Evolutionary conservation across 345 rosid species (phyloP).

Genomic region (Physaria fendleri): DNA sequence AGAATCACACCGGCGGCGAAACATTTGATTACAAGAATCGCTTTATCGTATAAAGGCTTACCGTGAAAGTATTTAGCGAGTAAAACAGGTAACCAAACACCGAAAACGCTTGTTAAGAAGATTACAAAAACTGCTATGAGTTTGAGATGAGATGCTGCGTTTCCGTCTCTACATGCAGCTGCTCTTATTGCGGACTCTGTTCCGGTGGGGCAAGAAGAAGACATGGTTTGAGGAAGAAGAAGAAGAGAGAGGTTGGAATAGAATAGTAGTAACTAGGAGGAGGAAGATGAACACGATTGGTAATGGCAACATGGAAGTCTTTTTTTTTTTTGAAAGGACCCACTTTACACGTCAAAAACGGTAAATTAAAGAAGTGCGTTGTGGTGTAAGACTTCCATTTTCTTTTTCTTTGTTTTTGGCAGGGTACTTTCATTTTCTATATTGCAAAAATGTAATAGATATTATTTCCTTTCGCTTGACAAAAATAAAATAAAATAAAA

Average conservation of each 20-base stretch:
- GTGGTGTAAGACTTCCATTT: slow-evolving; percentile 34
- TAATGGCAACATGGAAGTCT: not conserved
- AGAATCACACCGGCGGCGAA: slow-evolving; percentile 97
- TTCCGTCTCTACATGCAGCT: slow-evolving; percentile 49
- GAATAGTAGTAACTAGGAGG: no score
- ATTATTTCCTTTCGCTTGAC: no score
- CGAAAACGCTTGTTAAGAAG: slow-evolving; percentile 65
- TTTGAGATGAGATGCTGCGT: slow-evolving; percentile 68
- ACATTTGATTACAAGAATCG: slow-evolving; percentile 65
- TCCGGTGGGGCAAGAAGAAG: slow-evolving; percentile 48
- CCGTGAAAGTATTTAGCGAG: slow-evolving; percentile 75
- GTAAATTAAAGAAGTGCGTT: slow-evolving; percentile 27
- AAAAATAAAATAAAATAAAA: no score
- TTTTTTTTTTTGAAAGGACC: slow-evolving; percentile 1
- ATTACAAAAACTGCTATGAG: slow-evolving; percentile 49
- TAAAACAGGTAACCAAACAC: slow-evolving; percentile 60
- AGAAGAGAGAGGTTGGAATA: not conserved
- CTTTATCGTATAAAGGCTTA: slow-evolving; percentile 68
- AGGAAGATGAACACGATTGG: slow-evolving; percentile 6
- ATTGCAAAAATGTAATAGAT: no score
- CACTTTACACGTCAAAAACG: slow-evolving; percentile 20
- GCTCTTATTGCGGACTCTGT: slow-evolving; percentile 43
- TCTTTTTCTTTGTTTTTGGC: no score
- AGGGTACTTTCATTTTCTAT: no score
- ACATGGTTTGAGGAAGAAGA: slow-evolving; percentile 32